Percentiles rank a stretch among this genome's conserved stretches.
These are phyloP conservation scores for Phytophthora syringae DNA, from an alignment of 352 stramenopile species.

Conservation along the genomic window DNA sequence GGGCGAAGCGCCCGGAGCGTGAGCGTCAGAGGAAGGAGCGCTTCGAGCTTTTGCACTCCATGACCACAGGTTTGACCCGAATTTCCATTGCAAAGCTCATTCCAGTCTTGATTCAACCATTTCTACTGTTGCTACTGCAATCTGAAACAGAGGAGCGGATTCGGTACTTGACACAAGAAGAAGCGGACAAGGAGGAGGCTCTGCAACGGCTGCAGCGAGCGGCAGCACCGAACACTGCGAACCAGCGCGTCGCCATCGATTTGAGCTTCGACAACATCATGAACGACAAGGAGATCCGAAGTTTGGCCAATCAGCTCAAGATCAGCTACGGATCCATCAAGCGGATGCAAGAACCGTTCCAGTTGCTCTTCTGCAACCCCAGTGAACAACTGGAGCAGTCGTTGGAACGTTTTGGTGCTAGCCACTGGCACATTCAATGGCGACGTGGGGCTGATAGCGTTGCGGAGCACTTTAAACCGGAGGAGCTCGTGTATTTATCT, in stretches of 20 bases:
- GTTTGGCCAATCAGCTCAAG: slow-evolving; percentile 80
- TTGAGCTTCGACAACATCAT: slow-evolving; percentile 82
- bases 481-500: slow-evolving; percentile 76
- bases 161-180: slow-evolving; percentile 54
- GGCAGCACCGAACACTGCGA: slow-evolving; percentile 21
- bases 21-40: slow-evolving; percentile 64
- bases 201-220: slow-evolving; percentile 41
- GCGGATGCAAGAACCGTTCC: slow-evolving; percentile 70
- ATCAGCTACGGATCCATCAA: slow-evolving; percentile 74
- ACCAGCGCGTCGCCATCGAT: slow-evolving; percentile 67
- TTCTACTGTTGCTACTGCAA: background rate
- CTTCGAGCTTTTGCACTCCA: slow-evolving; percentile 59
- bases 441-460: slow-evolving; percentile 39
- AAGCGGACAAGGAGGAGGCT: slow-evolving; percentile 36
- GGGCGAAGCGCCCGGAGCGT: slow-evolving; percentile 38
- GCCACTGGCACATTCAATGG: slow-evolving; percentile 70
- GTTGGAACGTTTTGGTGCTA: slow-evolving; percentile 69
- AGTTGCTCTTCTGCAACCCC: slow-evolving; percentile 66
- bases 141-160: slow-evolving; percentile 52
- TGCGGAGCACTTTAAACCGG: slow-evolving; percentile 39
- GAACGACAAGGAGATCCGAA: slow-evolving; percentile 84
- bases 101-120: background rate
- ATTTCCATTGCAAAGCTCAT: background rate
- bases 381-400: slow-evolving; percentile 51
- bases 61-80: slow-evolving; percentile 55